These are phyloP conservation scores for Cantharellus cinnabarinus DNA, from an alignment of 768 basidiomycete species.

Conservation along the genomic window DNA sequence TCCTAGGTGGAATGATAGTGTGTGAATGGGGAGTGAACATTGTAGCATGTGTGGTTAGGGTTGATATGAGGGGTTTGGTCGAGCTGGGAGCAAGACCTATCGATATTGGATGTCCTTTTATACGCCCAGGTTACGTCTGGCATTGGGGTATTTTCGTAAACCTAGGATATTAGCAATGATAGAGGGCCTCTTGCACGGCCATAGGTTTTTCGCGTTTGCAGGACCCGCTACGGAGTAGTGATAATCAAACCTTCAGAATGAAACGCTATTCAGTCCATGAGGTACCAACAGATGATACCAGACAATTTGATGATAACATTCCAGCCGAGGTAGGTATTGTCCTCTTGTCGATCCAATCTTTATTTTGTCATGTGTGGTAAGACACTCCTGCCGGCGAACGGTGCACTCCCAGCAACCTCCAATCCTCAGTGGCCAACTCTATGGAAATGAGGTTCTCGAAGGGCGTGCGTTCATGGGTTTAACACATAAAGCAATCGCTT, in stretches of 20 bases:
- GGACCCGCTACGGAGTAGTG: too few relatives aligned
- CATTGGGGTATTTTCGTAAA: too few relatives aligned
- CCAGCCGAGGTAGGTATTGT: slow-evolving; percentile 53
- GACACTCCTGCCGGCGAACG: slow-evolving; percentile 79
- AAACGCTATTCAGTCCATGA: slow-evolving; percentile 79
- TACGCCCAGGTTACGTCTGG: too few relatives aligned
- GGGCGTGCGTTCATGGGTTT: slow-evolving; percentile 85
- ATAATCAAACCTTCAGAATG: slow-evolving; percentile 21
- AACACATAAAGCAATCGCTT: slow-evolving; percentile 68
- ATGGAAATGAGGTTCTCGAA: slow-evolving; percentile 72
- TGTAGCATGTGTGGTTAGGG: too few relatives aligned
- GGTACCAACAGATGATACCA: slow-evolving; percentile 60
- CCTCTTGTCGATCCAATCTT: slow-evolving; percentile 8
- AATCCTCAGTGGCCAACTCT: slow-evolving; percentile 61
- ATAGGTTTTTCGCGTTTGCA: too few relatives aligned
- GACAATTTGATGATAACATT: slow-evolving; percentile 90
- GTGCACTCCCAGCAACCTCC: slow-evolving; percentile 66
- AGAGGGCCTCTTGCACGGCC: too few relatives aligned
- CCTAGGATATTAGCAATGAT: too few relatives aligned
- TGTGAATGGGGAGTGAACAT: too few relatives aligned
- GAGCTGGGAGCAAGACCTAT: too few relatives aligned
- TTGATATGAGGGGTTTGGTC: too few relatives aligned
- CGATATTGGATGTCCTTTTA: too few relatives aligned
- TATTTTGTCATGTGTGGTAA: slow-evolving; percentile 16
- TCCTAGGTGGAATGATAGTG: too few relatives aligned